These are phyloP conservation scores for Luffa aegyptiaca DNA, from an alignment of 306 rosid genomes.

Conservation along the genomic window DNA sequence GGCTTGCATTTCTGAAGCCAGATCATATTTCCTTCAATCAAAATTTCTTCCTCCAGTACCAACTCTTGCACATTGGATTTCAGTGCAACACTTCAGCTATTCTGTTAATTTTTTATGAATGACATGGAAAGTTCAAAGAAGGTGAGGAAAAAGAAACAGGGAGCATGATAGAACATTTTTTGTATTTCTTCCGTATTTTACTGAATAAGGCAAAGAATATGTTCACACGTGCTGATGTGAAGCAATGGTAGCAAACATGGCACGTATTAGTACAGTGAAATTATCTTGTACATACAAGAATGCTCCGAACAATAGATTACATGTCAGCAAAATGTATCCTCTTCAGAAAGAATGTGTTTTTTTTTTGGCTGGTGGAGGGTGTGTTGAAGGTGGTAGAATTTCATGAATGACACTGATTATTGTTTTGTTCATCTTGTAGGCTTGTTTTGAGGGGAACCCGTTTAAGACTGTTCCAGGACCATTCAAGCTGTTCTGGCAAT, in stretches of 20 bases:
- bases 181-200: background rate
- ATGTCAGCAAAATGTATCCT: background rate
- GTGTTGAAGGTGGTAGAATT: background rate
- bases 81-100: background rate
- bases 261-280: background rate
- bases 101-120: background rate
- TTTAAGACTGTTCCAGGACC: slow-evolving; percentile 95
- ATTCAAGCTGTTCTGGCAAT: slow-evolving; percentile 87
- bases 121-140: background rate
- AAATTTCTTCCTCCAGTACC: background rate
- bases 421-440: slow-evolving; percentile 31
- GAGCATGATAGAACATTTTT: background rate
- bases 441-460: slow-evolving; percentile 94
- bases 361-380: background rate
- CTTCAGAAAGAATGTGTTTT: background rate
- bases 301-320: background rate
- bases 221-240: background rate
- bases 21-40: background rate
- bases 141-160: background rate
- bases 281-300: background rate
- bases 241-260: background rate
- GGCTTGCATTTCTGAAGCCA: background rate
- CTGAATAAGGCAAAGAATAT: background rate
- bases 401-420: background rate
- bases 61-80: background rate